Evolutionary conservation across 2,329 filamentous ascomycete species (phyloP).

Genomic region (Fonsecaea erecta): DNA sequence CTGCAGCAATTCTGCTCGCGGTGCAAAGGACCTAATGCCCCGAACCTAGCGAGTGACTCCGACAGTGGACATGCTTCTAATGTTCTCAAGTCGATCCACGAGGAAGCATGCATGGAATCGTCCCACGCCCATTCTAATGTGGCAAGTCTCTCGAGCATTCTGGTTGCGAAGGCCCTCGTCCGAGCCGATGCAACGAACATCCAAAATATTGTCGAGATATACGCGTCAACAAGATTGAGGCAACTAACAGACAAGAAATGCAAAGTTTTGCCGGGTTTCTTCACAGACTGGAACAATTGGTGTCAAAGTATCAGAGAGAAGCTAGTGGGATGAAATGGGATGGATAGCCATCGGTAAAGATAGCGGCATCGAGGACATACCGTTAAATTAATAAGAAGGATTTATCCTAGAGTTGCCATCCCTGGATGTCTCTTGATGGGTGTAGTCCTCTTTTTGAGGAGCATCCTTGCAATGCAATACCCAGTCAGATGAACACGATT

Average conservation of each 20-base stretch:
- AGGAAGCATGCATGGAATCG: conserved; percentile 59
- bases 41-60: conserved; percentile 59
- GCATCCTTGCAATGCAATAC: neutral
- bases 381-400: neutral
- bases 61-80: conserved; percentile 17
- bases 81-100: conserved; percentile 67
- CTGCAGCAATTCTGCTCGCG: conserved; percentile 73
- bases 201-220: conserved; percentile 64
- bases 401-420: neutral
- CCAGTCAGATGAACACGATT: neutral
- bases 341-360: neutral
- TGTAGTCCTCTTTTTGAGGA: neutral
- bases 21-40: conserved; percentile 56
- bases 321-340: conserved; percentile 10
- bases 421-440: neutral
- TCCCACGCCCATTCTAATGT: conserved; percentile 75
- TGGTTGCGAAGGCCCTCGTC: conserved; percentile 50
- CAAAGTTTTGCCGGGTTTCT: conserved; percentile 68
- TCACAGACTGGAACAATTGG: conserved; percentile 77
- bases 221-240: conserved; percentile 63
- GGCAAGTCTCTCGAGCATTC: conserved; percentile 65
- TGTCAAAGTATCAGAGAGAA: conserved; percentile 44
- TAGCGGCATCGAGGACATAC: neutral
- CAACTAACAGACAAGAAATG: conserved; percentile 64
- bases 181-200: conserved; percentile 57